A percentile compares a stretch with the other conserved stretches of the same genome.
Evolutionary conservation across 176 grass and related monocot species (phyloP).

Genomic region (Tillandsia fasciculata): DNA sequence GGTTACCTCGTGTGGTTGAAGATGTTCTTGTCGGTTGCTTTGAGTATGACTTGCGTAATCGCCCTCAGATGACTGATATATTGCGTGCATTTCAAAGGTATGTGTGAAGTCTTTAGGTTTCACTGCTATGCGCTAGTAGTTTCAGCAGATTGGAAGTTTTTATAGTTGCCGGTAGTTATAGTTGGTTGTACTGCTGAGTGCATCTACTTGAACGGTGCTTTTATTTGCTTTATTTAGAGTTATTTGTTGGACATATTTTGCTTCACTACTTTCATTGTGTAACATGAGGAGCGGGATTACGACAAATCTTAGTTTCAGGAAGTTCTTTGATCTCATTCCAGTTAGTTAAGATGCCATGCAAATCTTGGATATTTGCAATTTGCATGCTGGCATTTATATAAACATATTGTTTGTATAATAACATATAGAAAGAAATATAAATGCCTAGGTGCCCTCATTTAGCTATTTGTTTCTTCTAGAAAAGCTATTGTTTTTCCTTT

Average conservation of each 20-base stretch:
- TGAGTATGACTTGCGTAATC: slow-evolving; percentile 65
- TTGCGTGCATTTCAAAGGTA: slow-evolving; percentile 78
- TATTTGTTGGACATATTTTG: not conserved
- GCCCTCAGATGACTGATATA: slow-evolving; percentile 72
- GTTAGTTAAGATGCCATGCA: not conserved
- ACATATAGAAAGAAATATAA: not conserved
- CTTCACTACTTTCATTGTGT: not conserved
- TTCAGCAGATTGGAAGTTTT: slow-evolving; percentile 10
- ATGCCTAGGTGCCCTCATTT: not conserved
- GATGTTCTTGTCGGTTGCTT: slow-evolving; percentile 72
- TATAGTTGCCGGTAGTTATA: not conserved
- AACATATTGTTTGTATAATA: not conserved
- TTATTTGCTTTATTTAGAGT: not conserved
- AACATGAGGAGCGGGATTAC: not conserved
- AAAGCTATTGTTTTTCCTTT: not conserved
- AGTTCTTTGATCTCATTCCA: not conserved
- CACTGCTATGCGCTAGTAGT: not conserved
- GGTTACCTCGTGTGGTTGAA: slow-evolving; percentile 53
- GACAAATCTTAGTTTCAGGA: slow-evolving; percentile 7
- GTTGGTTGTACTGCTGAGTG: not conserved
- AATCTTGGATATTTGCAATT: not conserved
- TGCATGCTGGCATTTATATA: not conserved
- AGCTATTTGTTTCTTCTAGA: not conserved
- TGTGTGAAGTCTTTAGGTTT: not conserved
- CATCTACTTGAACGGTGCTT: not conserved